Percentiles rank a stretch among this genome's conserved stretches.
Conservation (phyloP, 2,329 filamentous ascomycete species). For the Aspergillus sp. region DNA sequence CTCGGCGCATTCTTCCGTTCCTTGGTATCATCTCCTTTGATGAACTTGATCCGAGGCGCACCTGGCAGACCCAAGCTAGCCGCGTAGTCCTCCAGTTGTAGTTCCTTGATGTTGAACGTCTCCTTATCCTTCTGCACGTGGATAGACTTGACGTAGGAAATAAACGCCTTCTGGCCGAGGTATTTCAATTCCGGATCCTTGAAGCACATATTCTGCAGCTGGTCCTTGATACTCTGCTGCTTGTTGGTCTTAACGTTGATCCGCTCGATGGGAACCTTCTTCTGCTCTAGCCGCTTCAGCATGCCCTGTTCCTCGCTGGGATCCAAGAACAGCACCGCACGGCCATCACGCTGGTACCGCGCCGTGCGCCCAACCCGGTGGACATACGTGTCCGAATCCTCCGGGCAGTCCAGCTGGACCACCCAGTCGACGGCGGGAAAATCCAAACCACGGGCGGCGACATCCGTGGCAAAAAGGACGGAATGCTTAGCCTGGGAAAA, state of each 20-base stretch:
- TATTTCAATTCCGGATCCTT: conserved; percentile 91
- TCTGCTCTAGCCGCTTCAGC: conserved; percentile 71
- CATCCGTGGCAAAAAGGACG: conserved; percentile 86
- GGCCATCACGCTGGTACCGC: conserved; percentile 79
- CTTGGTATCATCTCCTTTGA: conserved; percentile 82
- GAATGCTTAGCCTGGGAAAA: conserved; percentile 88
- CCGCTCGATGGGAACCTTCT: conserved; percentile 78
- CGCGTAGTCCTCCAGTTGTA: conserved; percentile 79
- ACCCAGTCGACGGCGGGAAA: conserved; percentile 94
- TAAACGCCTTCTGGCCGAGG: conserved; percentile 89
- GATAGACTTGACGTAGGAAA: conserved; percentile 76
- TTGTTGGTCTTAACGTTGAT: conserved; percentile 86
- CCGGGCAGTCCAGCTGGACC: conserved; percentile 89
- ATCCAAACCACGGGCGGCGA: conserved; percentile 88
- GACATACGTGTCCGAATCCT: conserved; percentile 93
- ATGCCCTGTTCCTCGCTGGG: conserved; percentile 91
- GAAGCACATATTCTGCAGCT: conserved; percentile 91
- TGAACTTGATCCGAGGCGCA: conserved; percentile 84
- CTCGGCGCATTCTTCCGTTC: conserved; percentile 77
- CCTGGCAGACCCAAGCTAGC: conserved; percentile 80
- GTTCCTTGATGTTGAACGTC: conserved; percentile 72
- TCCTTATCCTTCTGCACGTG: conserved; percentile 87
- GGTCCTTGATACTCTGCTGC: conserved; percentile 72
- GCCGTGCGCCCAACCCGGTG: conserved; percentile 93
- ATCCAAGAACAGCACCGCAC: conserved; percentile 82